Evolutionary conservation across 2,329 filamentous ascomycete genomes (phyloP).

Genomic region (Sporothrix pseudoabietina): DNA sequence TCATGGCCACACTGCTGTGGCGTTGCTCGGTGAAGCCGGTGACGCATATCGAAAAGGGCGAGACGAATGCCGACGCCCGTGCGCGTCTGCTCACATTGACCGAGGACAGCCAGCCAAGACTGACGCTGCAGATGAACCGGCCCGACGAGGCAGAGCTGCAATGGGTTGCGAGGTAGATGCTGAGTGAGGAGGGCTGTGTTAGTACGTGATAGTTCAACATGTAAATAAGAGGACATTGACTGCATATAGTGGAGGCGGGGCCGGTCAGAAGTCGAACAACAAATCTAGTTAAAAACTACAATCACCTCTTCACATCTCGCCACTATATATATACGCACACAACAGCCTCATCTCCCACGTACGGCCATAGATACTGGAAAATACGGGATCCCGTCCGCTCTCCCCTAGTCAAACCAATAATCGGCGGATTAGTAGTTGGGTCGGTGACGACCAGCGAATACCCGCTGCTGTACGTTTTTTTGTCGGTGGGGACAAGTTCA

Average conservation of each 20-base stretch:
- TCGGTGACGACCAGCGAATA: neutral
- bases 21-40: conserved; percentile 37
- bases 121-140: conserved; percentile 41
- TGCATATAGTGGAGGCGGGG: too few species aligned
- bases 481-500: neutral
- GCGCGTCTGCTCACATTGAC: conserved; percentile 36
- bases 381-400: conserved; percentile 3
- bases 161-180: conserved; percentile 27
- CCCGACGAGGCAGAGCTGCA: conserved; percentile 34
- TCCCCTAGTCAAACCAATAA: neutral
- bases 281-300: too few species aligned
- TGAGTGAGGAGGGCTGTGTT: neutral
- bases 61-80: conserved; percentile 36
- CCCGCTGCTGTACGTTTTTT: neutral
- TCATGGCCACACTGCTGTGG: conserved; percentile 47
- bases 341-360: too few species aligned
- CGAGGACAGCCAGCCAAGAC: conserved; percentile 37
- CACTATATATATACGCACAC: too few species aligned
- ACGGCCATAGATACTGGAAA: neutral
- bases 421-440: neutral
- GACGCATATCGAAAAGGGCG: conserved; percentile 28
- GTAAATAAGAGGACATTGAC: too few species aligned
- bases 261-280: too few species aligned
- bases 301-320: too few species aligned
- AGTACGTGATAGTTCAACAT: neutral